Evolutionary conservation across 2,329 filamentous ascomycete species (phyloP).

Genomic region (Diaporthe citrichinensis): DNA sequence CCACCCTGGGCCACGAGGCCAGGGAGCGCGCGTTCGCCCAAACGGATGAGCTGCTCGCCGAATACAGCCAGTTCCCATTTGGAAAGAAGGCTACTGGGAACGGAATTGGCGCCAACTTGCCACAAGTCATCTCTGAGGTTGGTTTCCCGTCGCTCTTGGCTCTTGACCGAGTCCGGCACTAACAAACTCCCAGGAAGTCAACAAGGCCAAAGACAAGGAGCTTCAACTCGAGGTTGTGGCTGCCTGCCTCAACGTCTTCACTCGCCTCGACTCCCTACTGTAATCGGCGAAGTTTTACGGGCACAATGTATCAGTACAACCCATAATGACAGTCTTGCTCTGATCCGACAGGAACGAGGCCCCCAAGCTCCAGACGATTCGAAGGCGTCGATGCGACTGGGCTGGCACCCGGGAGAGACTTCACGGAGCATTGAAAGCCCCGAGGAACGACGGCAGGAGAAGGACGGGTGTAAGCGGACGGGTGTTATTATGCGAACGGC

Average conservation of each 20-base stretch:
- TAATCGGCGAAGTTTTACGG: constrained; percentile 58
- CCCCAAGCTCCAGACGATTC: constrained; percentile 3
- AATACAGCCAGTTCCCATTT: constrained; percentile 99
- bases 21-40: constrained; percentile 95
- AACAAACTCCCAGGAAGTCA: constrained; percentile 73
- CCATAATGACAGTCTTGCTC: constrained; percentile 34
- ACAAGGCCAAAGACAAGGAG: constrained; percentile 90
- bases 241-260: constrained; percentile 97
- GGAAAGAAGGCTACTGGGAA: constrained; percentile 83
- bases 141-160: constrained; percentile 44
- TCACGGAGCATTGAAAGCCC: not conserved
- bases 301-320: constrained; percentile 31
- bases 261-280: constrained; percentile 94
- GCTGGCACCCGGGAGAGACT: constrained; percentile 12
- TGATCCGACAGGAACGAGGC: constrained; percentile 2
- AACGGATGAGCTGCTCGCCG: constrained; percentile 94
- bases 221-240: constrained; percentile 97
- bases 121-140: constrained; percentile 85
- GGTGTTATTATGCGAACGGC: constrained; percentile 23
- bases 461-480: not conserved
- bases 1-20: constrained; percentile 92
- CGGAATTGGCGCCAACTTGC: constrained; percentile 92
- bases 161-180: constrained; percentile 33
- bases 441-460: constrained; percentile 2
- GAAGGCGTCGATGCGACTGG: constrained; percentile 15